Conservation (phyloP, 2,329 filamentous ascomycete genomes). For the Camillea tinctor region DNA sequence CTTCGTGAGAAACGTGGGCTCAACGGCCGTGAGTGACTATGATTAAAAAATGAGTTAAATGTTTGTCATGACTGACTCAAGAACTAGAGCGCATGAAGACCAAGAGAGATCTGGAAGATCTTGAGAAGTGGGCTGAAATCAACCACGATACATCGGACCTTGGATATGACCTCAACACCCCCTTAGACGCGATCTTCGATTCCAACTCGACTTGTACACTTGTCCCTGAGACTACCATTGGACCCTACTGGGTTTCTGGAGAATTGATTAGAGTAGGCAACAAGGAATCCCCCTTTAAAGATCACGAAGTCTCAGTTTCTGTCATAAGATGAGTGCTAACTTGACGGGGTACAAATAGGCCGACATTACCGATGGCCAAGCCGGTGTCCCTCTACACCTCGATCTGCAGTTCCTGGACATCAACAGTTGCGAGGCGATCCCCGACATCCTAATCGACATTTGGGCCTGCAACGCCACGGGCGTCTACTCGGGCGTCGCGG, state of each 20-base stretch:
- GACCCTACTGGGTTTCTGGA: constrained; percentile 35
- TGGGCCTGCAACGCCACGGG: constrained; percentile 41
- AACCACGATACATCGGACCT: constrained; percentile 25
- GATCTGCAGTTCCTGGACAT: constrained; percentile 40
- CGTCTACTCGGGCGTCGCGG: constrained; percentile 36
- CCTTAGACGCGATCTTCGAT: constrained; percentile 34
- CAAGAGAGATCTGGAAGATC: constrained; percentile 27
- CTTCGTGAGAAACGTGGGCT: constrained; percentile 37
- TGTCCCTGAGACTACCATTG: constrained; percentile 31
- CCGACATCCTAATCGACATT: constrained; percentile 36
- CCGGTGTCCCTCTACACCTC: constrained; percentile 38
- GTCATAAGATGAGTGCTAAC: constrained; percentile 2
- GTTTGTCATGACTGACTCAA: neutral
- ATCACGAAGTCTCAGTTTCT: neutral
- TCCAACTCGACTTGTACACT: constrained; percentile 30
- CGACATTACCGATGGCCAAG: constrained; percentile 38
- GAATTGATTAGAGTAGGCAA: constrained; percentile 32
- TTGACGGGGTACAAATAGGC: constrained; percentile 12
- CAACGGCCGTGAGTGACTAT: constrained; percentile 19
- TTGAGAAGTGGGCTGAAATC: constrained; percentile 27
- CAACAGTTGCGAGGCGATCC: constrained; percentile 34
- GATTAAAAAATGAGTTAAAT: neutral
- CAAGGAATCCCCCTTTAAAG: neutral
- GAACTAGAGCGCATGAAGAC: constrained; percentile 22
- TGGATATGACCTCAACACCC: constrained; percentile 36